Base-by-base conservation (phyloP, 495 filamentous ascomycete species). In the Penicillium roqueforti region DNA sequence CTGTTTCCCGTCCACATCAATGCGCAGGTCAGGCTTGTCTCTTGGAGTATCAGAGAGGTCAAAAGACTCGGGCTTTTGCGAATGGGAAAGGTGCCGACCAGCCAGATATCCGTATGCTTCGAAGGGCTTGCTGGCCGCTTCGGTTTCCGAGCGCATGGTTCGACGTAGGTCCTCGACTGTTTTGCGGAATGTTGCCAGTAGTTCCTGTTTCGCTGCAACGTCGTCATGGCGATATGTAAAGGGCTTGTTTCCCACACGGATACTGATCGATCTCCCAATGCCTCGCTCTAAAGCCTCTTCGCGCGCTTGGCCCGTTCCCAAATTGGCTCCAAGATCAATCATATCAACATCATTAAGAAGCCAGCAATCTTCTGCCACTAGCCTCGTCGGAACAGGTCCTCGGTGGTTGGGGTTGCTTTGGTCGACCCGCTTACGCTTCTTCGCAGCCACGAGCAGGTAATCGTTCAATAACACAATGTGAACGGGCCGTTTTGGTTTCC, bases 1-100 rank as follows among this genome's bases (percentile, higher is more conserved):
- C 59, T 96, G 92, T 61, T 95, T 92, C 20, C 95, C 93, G 60
- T 97, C 93, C 23, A 97, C 91, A 58, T 97, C 95, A 53, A 99
- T 91, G 32, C 95, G 78, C 69, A 96, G 81, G 42, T 83, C 83
- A 0, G 82, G 75, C 25, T 74, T 75, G 58, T 91, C 87, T 61
- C 92, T 87, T 13, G 90, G 75, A 16, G 85, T 68, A 2, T 88
- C 84, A 1, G 81, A 80, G 56, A 89, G 83, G 40, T 88, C 83
- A 2, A 84, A 83, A 5, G 85, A 77, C 10, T 74, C 71, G 3
- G 61, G 46, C 55, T 66, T 67, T 25, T 65, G 60, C 1, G 60
- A 56, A 48, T 59, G 69, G 0, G 63, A 63, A 6, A 70, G 51
- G 6, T 69, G 65, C 23, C 69, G 60, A 14, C 59, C 58, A 9